A percentile compares a stretch with the other conserved stretches of the same genome.
phyloP scores from a whole-genome alignment of 257 asterid species.

The Petunia secreta region DNA sequence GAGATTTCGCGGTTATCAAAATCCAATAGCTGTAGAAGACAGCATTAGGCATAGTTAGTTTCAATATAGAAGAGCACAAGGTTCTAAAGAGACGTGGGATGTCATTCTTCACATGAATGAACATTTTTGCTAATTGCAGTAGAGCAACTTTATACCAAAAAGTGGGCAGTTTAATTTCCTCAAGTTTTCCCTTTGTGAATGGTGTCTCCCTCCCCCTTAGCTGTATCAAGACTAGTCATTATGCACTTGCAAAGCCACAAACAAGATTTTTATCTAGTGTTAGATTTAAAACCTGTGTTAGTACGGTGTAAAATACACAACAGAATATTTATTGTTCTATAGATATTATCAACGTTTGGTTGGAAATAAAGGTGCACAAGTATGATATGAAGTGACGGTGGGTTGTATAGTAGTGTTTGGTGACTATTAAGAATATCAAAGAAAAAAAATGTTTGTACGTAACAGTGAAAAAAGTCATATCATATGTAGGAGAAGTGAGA shows the following conservation, averaged over 20 bases:
- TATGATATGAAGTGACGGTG: neutral
- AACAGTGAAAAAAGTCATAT: neutral
- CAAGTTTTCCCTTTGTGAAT: neutral
- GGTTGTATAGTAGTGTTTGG: neutral
- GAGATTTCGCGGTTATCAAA: no score
- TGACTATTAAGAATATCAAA: conserved; percentile 16
- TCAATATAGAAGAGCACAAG: neutral
- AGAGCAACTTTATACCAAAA: neutral
- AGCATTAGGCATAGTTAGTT: neutral
- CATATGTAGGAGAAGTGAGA: neutral
- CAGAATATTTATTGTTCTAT: neutral
- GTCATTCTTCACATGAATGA: neutral
- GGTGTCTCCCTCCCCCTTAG: neutral
- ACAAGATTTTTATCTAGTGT: neutral
- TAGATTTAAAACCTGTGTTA: conserved; percentile 3
- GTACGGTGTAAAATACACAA: neutral
- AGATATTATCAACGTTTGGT: conserved; percentile 13
- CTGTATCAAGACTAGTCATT: neutral
- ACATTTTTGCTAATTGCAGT: conserved; percentile 2
- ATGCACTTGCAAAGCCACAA: neutral
- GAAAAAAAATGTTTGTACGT: neutral
- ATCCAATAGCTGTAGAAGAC: neutral
- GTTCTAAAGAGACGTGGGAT: conserved; percentile 14
- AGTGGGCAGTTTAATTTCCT: neutral
- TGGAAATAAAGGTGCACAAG: conserved; percentile 19